Evolutionary conservation across 2,329 filamentous ascomycete species (phyloP).

Genomic region (Fusarium sp.): DNA sequence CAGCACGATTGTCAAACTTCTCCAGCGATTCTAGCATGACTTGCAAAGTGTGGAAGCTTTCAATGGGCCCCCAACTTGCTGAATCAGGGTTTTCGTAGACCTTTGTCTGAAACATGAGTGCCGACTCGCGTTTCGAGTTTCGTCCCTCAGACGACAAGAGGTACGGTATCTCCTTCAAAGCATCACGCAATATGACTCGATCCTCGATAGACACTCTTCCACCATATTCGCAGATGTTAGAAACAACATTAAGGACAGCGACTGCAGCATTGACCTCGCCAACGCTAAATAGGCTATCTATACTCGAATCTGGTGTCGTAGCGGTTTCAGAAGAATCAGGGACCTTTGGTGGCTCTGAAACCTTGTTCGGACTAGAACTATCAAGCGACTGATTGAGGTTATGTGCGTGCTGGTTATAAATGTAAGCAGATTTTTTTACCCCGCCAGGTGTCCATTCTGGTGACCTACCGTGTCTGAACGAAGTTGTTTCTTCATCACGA

Average conservation of each 20-base stretch:
- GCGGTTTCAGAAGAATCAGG: background rate
- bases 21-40: slow-evolving; percentile 1
- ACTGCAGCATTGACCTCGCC: slow-evolving; percentile 10
- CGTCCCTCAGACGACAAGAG: slow-evolving; percentile 18
- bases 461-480: background rate
- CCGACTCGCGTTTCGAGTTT: background rate
- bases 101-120: slow-evolving; percentile 5
- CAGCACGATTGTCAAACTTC: slow-evolving; percentile 14
- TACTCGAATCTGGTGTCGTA: background rate
- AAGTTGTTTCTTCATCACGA: background rate
- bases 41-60: slow-evolving; percentile 21
- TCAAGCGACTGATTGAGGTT: background rate
- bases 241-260: slow-evolving; percentile 7
- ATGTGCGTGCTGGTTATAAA: background rate
- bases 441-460: background rate
- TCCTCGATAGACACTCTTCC: background rate
- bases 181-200: background rate
- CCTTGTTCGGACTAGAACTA: background rate
- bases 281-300: background rate
- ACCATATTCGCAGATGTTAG: slow-evolving; percentile 6
- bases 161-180: slow-evolving; percentile 18
- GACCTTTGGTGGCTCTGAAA: background rate
- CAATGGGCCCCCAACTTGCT: slow-evolving; percentile 22
- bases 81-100: slow-evolving; percentile 17
- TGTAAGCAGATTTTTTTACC: background rate